Conservation (phyloP, 352 stramenopile species). For the Pythium coloratum region DNA sequence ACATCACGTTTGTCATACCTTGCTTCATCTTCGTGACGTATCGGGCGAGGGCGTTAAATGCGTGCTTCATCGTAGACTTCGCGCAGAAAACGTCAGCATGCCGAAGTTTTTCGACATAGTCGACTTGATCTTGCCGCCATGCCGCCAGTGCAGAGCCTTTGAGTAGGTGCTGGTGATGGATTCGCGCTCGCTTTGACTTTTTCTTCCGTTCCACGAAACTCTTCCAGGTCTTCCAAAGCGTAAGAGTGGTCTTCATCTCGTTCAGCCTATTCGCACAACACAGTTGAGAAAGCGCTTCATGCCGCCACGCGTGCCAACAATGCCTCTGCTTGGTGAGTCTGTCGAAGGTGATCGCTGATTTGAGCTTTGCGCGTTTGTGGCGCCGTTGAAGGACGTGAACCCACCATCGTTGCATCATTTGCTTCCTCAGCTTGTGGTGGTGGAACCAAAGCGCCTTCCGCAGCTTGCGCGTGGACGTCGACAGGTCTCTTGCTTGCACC, state of each 20-base stretch:
- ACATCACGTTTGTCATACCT: slow-evolving; percentile 10
- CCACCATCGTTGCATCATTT: slow-evolving; percentile 14
- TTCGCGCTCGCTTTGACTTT: slow-evolving; percentile 1
- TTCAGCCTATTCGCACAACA: slow-evolving; percentile 13
- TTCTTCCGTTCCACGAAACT: slow-evolving; percentile 6
- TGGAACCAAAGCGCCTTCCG: slow-evolving; percentile 28
- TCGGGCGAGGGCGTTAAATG: slow-evolving; percentile 1
- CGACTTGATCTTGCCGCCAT: slow-evolving; percentile 17
- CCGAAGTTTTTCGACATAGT: slow-evolving; percentile 8
- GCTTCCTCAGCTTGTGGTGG: slow-evolving; percentile 28
- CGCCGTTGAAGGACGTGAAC: not conserved
- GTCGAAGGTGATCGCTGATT: not conserved
- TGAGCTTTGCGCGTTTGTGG: not conserved
- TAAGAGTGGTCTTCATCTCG: slow-evolving; percentile 14
- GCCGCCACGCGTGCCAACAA: slow-evolving; percentile 3
- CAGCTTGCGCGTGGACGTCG: slow-evolving; percentile 21
- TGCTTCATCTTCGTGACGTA: slow-evolving; percentile 18
- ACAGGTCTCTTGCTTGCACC: slow-evolving; percentile 20
- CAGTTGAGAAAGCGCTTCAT: slow-evolving; percentile 4
- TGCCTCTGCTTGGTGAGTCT: not conserved
- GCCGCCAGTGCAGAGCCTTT: not conserved
- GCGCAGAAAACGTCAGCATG: not conserved
- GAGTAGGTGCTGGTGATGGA: not conserved
- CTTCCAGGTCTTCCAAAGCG: slow-evolving; percentile 19
- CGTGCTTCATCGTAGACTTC: not conserved